Evolutionary conservation across 768 basidiomycete genomes (phyloP).

Genomic region (Saitozyma podzolica): DNA sequence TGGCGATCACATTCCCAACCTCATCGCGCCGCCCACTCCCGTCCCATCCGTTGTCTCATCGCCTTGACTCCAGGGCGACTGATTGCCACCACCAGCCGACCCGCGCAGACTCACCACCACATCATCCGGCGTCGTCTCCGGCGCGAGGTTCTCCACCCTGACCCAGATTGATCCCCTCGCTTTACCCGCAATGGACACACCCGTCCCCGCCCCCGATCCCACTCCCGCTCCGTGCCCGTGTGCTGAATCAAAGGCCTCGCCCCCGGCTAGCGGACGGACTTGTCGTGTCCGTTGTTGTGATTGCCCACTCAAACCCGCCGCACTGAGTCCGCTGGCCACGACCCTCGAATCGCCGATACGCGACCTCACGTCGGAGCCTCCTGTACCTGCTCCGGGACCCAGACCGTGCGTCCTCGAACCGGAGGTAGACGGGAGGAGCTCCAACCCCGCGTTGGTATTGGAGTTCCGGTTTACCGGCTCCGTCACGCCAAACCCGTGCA

Average conservation of each 20-base stretch:
- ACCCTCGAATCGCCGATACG: conserved; percentile 4
- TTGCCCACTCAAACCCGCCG: conserved; percentile 6
- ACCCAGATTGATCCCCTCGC: conserved; percentile 56
- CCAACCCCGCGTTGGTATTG: conserved; percentile 34
- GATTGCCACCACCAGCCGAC: too few relatives aligned
- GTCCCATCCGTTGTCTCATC: too few relatives aligned
- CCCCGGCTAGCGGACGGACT: neutral
- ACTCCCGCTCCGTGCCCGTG: neutral
- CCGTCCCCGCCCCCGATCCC: neutral
- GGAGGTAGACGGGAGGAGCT: conserved; percentile 25
- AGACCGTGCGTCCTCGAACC: neutral
- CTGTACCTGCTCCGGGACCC: conserved; percentile 8
- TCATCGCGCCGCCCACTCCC: too few relatives aligned
- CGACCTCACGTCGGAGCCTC: conserved; percentile 5
- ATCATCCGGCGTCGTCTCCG: conserved; percentile 77
- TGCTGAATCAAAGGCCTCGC: neutral
- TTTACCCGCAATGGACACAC: conserved; percentile 46
- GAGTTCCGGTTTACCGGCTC: conserved; percentile 18
- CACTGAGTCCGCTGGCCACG: conserved; percentile 3
- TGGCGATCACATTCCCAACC: too few relatives aligned
- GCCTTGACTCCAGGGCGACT: too few relatives aligned
- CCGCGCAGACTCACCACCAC: conserved; percentile 59
- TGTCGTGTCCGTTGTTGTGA: neutral
- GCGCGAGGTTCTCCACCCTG: conserved; percentile 70
- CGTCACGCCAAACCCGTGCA: conserved; percentile 25